Base-by-base conservation (phyloP, 352 stramenopile genomes). In the Phytophthora chlamydospora region DNA sequence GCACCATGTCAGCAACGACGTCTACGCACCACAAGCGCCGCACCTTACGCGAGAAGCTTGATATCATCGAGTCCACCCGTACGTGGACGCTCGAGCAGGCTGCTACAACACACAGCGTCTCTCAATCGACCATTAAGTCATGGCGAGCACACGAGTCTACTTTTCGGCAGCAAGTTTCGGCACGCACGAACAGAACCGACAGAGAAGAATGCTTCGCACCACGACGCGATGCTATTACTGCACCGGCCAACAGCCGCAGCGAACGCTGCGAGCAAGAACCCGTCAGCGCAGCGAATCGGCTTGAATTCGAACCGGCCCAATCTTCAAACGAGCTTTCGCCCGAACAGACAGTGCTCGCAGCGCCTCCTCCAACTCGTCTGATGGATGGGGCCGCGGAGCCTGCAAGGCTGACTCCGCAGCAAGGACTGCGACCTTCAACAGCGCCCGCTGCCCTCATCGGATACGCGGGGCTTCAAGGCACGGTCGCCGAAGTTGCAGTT, bases 381-480 rank as follows among this genome's bases (percentile, higher is more conserved):
- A 42, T 13, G n/a, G 16, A 29, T 27, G 38, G 6, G 29, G 16
- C 38, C 10, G 38, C 10, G 47, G 38, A n/a, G 48, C 17, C 17
- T 56, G 14, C 21, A 58, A 48, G 9, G 16, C 36, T 5, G 4
- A 7, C 16, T 11, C 11, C 14, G 41, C 49, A 11, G 11, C 13
- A 32, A 36, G 36, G 19, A 57, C 24, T 19, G n/a, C 24, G 19
- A 36, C n/a, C 19, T 57, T n/a, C 35, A 34, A 19, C 19, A 57
- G 34, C 12, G 35, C 32, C 36, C 13, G 21, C 31, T 14, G 21
- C 42, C 14, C 49, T 46, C 9, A 33, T 57, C 14, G 49, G 49
- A 19, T 57, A 47, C 24, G 11, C n/a, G n/a, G 49, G 49, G 1
- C 36, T 46, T 13, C 13, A 10, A 5, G 35, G 49, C 24, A 56